phyloP scores from a whole-genome alignment of 345 rosid species.

The Euphorbia lathyris region DNA sequence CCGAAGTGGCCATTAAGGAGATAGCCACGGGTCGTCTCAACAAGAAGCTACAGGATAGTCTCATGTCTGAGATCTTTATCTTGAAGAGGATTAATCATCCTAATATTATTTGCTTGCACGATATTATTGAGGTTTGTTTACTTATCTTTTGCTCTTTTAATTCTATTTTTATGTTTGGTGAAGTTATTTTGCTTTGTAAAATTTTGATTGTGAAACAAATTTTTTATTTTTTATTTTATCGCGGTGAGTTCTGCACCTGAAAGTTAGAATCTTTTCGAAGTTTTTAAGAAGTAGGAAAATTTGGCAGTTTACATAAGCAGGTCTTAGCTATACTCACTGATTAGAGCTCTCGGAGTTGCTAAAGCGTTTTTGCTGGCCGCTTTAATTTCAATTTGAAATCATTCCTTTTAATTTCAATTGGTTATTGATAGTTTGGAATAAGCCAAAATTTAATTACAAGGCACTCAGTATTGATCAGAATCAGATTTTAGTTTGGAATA shows the following conservation, averaged over 20 bases:
- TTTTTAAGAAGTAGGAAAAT: background rate
- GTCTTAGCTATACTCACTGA: background rate
- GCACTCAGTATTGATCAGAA: background rate
- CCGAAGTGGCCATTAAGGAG: conserved; percentile 96
- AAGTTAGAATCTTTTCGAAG: background rate
- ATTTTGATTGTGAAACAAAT: background rate
- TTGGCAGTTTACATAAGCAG: background rate
- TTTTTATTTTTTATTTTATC: too few relatives aligned
- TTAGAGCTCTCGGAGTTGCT: background rate
- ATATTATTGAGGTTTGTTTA: conserved; percentile 72
- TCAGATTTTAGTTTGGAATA: background rate
- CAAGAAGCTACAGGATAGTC: conserved; percentile 86
- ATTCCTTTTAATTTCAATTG: background rate
- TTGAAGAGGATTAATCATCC: conserved; percentile 72
- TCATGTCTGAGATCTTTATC: conserved; percentile 84
- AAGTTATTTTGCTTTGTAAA: background rate
- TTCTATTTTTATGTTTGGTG: background rate
- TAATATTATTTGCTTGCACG: conserved; percentile 79
- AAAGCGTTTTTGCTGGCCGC: background rate
- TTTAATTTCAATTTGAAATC: background rate
- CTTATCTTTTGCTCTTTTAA: background rate
- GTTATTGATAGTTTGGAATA: background rate
- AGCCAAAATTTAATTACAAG: background rate
- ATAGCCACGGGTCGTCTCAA: conserved; percentile 59
- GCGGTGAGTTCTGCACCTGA: background rate